phyloP scores from a whole-genome alignment of 2,329 filamentous ascomycete species.

The Claviceps maximensis region DNA sequence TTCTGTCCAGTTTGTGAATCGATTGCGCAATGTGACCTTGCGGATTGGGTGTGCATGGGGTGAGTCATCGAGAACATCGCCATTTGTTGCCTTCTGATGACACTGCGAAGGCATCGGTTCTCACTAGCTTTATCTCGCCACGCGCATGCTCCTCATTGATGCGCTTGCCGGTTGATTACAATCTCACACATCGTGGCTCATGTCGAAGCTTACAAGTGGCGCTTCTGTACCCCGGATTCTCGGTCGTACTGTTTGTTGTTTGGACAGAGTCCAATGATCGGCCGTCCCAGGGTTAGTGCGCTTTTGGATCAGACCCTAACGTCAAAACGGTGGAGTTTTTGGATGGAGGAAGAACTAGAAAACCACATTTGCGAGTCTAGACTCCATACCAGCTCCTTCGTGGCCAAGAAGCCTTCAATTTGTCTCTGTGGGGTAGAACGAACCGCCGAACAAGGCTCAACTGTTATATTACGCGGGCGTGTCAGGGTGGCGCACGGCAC shows the following conservation, averaged over 20 bases:
- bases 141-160: neutral
- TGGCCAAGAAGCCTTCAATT: neutral
- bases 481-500: neutral
- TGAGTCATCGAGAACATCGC: neutral
- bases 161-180: neutral
- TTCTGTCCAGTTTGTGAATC: too few species aligned
- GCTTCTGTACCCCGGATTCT: slow-evolving; percentile 4
- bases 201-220: neutral
- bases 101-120: neutral
- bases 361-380: neutral
- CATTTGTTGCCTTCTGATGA: neutral
- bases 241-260: neutral
- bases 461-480: neutral
- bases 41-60: neutral
- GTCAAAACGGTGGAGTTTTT: neutral
- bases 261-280: neutral
- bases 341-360: neutral
- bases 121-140: neutral
- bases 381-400: neutral
- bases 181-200: neutral
- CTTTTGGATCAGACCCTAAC: neutral
- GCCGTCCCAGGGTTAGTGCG: neutral
- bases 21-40: neutral
- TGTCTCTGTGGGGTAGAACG: neutral
- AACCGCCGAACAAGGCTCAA: neutral